A percentile compares a stretch with the other conserved stretches of the same genome.
Conservation (phyloP, 352 stramenopile species). For the Phytophthora melonis region DNA sequence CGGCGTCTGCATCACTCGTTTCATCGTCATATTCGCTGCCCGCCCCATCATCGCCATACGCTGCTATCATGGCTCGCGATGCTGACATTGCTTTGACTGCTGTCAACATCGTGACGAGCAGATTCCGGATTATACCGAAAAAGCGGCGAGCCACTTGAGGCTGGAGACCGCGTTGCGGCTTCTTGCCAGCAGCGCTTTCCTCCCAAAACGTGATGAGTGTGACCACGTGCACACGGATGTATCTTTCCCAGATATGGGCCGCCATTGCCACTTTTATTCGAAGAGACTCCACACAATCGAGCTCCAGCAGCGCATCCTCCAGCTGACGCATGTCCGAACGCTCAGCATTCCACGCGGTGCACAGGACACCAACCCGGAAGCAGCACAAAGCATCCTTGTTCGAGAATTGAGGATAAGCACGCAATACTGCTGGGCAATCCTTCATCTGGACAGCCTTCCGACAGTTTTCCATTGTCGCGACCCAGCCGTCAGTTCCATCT, state of each 20-base stretch:
- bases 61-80: slow-evolving; percentile 1
- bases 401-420: slow-evolving; percentile 69
- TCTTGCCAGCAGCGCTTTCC: slow-evolving; percentile 72
- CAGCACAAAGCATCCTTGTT: slow-evolving; percentile 68
- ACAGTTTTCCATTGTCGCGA: slow-evolving; percentile 71
- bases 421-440: slow-evolving; percentile 64
- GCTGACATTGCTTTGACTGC: slow-evolving; percentile 39
- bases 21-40: slow-evolving; percentile 46
- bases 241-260: slow-evolving; percentile 82
- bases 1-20: slow-evolving; percentile 32
- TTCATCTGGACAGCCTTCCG: slow-evolving; percentile 72
- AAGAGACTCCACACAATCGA: slow-evolving; percentile 54
- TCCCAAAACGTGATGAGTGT: slow-evolving; percentile 88
- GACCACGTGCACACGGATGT: slow-evolving; percentile 83
- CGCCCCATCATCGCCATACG: slow-evolving; percentile 21
- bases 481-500: slow-evolving; percentile 59
- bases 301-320: slow-evolving; percentile 73
- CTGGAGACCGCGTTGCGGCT: slow-evolving; percentile 75
- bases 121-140: slow-evolving; percentile 76
- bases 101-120: slow-evolving; percentile 57
- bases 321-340: slow-evolving; percentile 88
- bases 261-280: slow-evolving; percentile 70
- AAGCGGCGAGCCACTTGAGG: slow-evolving; percentile 81
- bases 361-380: slow-evolving; percentile 73
- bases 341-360: slow-evolving; percentile 82